Percentiles rank a stretch among this genome's conserved stretches.
Conservation (phyloP, 2,329 filamentous ascomycete species). For the Talaromyces sp. region DNA sequence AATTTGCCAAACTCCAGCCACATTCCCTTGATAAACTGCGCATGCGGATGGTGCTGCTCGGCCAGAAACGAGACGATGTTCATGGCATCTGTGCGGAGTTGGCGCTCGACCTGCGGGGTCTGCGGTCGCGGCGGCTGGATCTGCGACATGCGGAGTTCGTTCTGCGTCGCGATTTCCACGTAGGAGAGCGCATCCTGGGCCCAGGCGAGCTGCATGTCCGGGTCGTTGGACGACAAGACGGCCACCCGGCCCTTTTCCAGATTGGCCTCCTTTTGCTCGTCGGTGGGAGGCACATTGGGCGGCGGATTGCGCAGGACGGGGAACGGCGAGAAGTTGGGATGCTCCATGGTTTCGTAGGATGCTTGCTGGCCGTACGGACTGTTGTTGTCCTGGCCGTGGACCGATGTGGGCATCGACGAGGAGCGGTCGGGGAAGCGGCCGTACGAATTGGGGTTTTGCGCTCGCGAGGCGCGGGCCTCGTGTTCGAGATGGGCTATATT, state of each 20-base stretch:
- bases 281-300: slow-evolving; percentile 84
- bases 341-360: slow-evolving; percentile 44
- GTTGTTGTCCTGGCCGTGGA: slow-evolving; percentile 1
- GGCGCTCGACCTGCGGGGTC: slow-evolving; percentile 83
- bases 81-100: slow-evolving; percentile 79
- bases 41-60: slow-evolving; percentile 86
- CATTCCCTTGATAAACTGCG: slow-evolving; percentile 89
- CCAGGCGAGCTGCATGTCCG: slow-evolving; percentile 95
- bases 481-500: slow-evolving; percentile 87
- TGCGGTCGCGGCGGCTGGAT: slow-evolving; percentile 58
- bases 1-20: slow-evolving; percentile 99
- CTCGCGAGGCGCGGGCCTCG: slow-evolving; percentile 54
- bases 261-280: slow-evolving; percentile 89
- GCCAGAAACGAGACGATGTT: slow-evolving; percentile 89
- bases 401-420: slow-evolving; percentile 23
- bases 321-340: slow-evolving; percentile 85
- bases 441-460: slow-evolving; percentile 25
- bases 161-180: slow-evolving; percentile 76
- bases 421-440: slow-evolving; percentile 31
- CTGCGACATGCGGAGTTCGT: slow-evolving; percentile 62
- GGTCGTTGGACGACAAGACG: slow-evolving; percentile 88
- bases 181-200: slow-evolving; percentile 86
- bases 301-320: slow-evolving; percentile 73
- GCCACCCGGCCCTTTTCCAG: slow-evolving; percentile 76
- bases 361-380: slow-evolving; percentile 48